A percentile compares a stretch with the other conserved stretches of the same genome.
phyloP scores from a whole-genome alignment of 2,329 filamentous ascomycete species.

The Huntiella omanensis region DNA sequence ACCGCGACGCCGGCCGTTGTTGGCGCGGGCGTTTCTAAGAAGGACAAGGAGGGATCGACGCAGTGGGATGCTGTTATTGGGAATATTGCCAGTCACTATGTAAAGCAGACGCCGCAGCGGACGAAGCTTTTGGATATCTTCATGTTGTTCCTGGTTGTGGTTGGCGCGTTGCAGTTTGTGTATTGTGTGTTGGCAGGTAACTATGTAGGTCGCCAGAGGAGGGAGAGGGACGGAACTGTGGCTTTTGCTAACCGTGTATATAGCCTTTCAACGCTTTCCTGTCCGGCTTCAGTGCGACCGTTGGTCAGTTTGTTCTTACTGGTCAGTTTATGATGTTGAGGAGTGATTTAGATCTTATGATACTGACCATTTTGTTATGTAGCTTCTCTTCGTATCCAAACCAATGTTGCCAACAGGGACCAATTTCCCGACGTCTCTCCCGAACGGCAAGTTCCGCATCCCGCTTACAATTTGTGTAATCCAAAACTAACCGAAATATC shows the following conservation, averaged over 20 bases:
- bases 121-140: constrained; percentile 86
- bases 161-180: constrained; percentile 78
- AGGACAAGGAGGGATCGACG: constrained; percentile 15
- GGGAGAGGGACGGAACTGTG: background rate
- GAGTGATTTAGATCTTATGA: no score
- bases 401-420: constrained; percentile 59
- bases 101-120: constrained; percentile 65
- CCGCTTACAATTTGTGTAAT: no score
- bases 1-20: constrained; percentile 9
- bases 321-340: constrained; percentile 28
- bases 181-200: constrained; percentile 88
- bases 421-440: constrained; percentile 62
- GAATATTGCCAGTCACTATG: constrained; percentile 62
- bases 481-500: background rate
- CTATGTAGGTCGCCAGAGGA: constrained; percentile 48
- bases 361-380: constrained; percentile 2
- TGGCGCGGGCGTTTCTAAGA: constrained; percentile 12
- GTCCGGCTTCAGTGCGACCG: constrained; percentile 80
- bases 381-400: constrained; percentile 77
- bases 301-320: constrained; percentile 94
- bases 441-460: constrained; percentile 41
- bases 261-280: constrained; percentile 98
- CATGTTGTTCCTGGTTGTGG: constrained; percentile 67
- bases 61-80: constrained; percentile 41
- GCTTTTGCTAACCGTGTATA: background rate